phyloP scores from a whole-genome alignment of 2,329 filamentous ascomycete genomes.

The Ilyonectria destructans region DNA sequence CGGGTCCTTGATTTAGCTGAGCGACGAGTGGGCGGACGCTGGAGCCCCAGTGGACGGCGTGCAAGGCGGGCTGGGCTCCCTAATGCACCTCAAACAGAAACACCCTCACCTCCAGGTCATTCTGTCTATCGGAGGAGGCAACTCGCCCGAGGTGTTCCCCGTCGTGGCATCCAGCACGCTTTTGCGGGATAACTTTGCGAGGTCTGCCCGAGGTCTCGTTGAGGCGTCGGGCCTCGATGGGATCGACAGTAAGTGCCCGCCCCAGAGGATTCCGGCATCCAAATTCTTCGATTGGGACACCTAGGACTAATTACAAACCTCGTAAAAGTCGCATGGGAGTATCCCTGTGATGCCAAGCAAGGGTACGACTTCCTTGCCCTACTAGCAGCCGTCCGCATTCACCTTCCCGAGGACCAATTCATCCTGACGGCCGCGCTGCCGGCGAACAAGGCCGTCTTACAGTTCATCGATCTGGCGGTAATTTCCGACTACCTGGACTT shows the following conservation, averaged over 20 bases:
- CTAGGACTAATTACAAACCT: constrained; percentile 31
- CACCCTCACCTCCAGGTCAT: constrained; percentile 82
- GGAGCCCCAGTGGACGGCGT: constrained; percentile 81
- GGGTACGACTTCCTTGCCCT: constrained; percentile 81
- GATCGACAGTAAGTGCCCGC: constrained; percentile 77
- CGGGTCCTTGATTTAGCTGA: constrained; percentile 68
- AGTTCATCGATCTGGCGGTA: constrained; percentile 77
- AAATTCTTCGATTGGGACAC: background rate
- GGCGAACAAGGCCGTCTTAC: constrained; percentile 76
- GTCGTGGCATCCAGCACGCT: constrained; percentile 74
- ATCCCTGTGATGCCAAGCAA: constrained; percentile 77
- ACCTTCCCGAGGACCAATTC: constrained; percentile 79
- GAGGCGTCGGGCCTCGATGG: constrained; percentile 75
- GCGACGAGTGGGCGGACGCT: constrained; percentile 84
- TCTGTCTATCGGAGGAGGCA: constrained; percentile 81
- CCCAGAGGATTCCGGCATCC: constrained; percentile 11
- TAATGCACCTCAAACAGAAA: constrained; percentile 80
- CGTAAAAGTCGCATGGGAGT: constrained; percentile 83
- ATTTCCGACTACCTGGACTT: constrained; percentile 80
- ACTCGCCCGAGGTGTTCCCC: constrained; percentile 78
- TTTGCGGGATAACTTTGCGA: constrained; percentile 79
- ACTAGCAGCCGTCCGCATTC: constrained; percentile 76
- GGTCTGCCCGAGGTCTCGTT: constrained; percentile 77
- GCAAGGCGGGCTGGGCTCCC: constrained; percentile 80
- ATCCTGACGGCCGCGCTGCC: constrained; percentile 82